Evolutionary conservation across 768 basidiomycete species (phyloP).

Genomic region (Amanita pallidorosea): DNA sequence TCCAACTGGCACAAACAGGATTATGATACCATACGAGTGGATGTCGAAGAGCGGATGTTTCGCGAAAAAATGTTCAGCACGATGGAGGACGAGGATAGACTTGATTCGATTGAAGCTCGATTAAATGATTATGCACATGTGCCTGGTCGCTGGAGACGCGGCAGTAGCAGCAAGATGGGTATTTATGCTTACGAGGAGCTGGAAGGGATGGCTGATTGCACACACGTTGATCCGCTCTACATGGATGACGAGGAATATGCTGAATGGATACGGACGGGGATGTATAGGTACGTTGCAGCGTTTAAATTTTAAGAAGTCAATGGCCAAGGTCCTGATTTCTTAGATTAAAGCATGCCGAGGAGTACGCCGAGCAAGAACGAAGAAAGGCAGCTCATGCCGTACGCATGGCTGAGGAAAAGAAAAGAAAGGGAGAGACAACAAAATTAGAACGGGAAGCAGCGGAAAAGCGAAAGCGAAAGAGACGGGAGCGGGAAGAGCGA

Average conservation of each 20-base stretch:
- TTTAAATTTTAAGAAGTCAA: neutral
- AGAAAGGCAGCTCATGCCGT: conserved; percentile 43
- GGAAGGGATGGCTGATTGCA: conserved; percentile 23
- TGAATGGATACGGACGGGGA: conserved; percentile 77
- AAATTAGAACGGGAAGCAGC: conserved; percentile 40
- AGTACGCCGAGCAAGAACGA: conserved; percentile 52
- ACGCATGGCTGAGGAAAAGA: conserved; percentile 42
- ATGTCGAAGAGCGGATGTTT: conserved; percentile 57
- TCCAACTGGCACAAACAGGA: conserved; percentile 21
- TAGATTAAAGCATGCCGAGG: conserved; percentile 59
- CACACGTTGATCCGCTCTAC: conserved; percentile 29
- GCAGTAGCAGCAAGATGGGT: conserved; percentile 15
- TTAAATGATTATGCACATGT: conserved; percentile 65
- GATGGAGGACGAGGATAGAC: conserved; percentile 59
- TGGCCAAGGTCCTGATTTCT: conserved; percentile 1
- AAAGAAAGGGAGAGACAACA: conserved; percentile 39
- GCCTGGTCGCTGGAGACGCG: conserved; percentile 55
- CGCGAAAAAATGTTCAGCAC: conserved; percentile 66
- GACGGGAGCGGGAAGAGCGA: conserved; percentile 33
- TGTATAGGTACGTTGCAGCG: conserved; percentile 56
- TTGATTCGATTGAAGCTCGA: conserved; percentile 50
- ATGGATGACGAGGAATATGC: conserved; percentile 87
- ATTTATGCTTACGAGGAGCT: conserved; percentile 13
- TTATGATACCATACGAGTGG: conserved; percentile 37
- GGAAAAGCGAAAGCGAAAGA: conserved; percentile 39